Percentiles rank a stretch among this genome's conserved stretches.
Conservation (phyloP, 2,329 filamentous ascomycete species). For the Tympanopsis confertula region DNA sequence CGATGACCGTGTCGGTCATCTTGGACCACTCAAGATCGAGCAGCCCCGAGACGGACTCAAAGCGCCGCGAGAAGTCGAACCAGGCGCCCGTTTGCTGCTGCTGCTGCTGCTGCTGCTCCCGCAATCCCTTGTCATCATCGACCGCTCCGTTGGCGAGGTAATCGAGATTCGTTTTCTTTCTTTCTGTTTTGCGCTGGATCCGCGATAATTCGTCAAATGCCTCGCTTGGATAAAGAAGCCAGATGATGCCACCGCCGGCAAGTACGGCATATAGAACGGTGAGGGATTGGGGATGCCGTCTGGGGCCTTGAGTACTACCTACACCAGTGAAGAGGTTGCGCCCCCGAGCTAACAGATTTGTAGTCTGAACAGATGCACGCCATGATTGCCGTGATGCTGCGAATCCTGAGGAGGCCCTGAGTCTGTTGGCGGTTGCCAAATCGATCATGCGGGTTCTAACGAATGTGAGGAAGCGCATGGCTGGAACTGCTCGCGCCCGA, state of each 20-base stretch:
- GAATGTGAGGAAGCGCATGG: too few species aligned
- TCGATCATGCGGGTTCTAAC: too few species aligned
- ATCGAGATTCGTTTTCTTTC: slow-evolving; percentile 5
- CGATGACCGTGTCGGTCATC: slow-evolving; percentile 49
- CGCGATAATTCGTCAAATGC: slow-evolving; percentile 24
- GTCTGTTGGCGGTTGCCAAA: too few species aligned
- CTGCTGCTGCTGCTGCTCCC: slow-evolving; percentile 6
- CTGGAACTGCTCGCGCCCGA: too few species aligned
- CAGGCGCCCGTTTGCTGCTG: slow-evolving; percentile 23
- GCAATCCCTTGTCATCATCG: slow-evolving; percentile 6
- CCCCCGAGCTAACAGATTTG: too few species aligned
- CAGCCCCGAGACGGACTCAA: slow-evolving; percentile 40
- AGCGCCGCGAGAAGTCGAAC: slow-evolving; percentile 31
- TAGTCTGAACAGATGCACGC: too few species aligned
- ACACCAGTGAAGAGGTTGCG: too few species aligned
- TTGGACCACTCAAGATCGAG: slow-evolving; percentile 42
- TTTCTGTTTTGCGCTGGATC: slow-evolving; percentile 4
- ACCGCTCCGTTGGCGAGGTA: too few species aligned
- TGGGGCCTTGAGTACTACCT: too few species aligned
- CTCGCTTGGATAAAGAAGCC: slow-evolving; percentile 30
- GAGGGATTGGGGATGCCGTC: too few species aligned
- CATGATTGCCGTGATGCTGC: too few species aligned
- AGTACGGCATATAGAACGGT: slow-evolving; percentile 18
- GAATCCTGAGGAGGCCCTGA: too few species aligned
- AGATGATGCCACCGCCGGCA: slow-evolving; percentile 24